A percentile compares a stretch with the other conserved stretches of the same genome.
Evolutionary conservation across 106 monocot genomes (phyloP).

Genomic region (Vanilla planifolia): DNA sequence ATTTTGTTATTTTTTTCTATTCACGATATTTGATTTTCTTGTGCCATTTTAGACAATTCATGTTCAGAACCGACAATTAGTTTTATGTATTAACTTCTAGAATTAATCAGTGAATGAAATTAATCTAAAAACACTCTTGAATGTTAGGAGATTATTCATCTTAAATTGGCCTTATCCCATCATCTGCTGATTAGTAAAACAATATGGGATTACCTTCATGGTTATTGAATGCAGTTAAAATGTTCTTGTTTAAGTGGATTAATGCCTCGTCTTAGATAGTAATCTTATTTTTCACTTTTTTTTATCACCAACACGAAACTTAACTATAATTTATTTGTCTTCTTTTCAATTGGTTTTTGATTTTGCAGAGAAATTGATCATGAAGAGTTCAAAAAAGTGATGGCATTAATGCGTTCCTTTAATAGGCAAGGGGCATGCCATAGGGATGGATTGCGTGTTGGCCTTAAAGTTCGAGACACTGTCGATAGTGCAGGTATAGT

Average conservation of each 20-base stretch:
- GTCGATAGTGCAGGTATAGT: conserved; percentile 71
- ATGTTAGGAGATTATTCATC: too few species aligned
- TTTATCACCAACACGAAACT: neutral
- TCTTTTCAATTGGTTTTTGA: neutral
- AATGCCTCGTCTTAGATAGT: conserved; percentile 17
- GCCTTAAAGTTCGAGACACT: conserved; percentile 45
- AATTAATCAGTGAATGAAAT: too few species aligned
- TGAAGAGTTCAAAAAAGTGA: conserved; percentile 95
- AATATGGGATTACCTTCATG: too few species aligned
- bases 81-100: too few species aligned
- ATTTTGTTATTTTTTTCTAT: too few species aligned
- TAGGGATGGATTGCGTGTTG: conserved; percentile 51
- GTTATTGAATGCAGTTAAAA: conserved; percentile 14
- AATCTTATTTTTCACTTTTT: conserved; percentile 17
- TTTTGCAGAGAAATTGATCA: conserved; percentile 74
- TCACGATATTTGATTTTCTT: too few species aligned
- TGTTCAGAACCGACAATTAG: too few species aligned
- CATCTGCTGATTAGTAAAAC: too few species aligned
- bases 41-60: too few species aligned
- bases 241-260: conserved; percentile 16
- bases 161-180: too few species aligned
- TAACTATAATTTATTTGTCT: neutral
- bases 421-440: conserved; percentile 87
- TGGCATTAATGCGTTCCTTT: conserved; percentile 73
- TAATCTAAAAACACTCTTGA: too few species aligned